Evolutionary conservation across 768 basidiomycete species (phyloP).

Genomic region (Collybia nuda): DNA sequence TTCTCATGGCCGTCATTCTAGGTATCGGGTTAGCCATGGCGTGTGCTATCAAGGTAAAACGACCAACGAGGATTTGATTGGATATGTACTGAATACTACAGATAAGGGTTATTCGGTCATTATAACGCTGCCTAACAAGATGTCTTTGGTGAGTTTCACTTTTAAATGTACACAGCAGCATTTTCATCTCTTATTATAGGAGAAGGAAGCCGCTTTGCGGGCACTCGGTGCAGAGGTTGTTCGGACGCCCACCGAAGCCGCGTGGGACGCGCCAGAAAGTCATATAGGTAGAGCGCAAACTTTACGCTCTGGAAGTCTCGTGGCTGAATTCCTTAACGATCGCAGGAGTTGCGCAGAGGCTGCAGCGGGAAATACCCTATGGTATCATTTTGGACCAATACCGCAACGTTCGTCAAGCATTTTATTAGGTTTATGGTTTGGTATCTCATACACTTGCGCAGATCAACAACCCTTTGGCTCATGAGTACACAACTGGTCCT

Average conservation of each 20-base stretch:
- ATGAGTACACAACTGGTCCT: constrained; percentile 86
- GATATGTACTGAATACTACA: constrained; percentile 69
- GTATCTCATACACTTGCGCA: constrained; percentile 22
- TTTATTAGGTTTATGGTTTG: not conserved
- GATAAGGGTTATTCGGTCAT: constrained; percentile 91
- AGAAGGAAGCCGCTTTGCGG: constrained; percentile 91
- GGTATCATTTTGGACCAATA: constrained; percentile 95
- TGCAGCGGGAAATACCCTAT: constrained; percentile 76
- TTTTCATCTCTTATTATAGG: constrained; percentile 35
- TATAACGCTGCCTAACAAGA: constrained; percentile 92
- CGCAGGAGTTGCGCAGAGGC: constrained; percentile 78
- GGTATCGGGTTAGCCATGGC: constrained; percentile 94
- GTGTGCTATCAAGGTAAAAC: constrained; percentile 85
- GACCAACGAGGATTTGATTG: constrained; percentile 4
- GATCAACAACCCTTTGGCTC: constrained; percentile 87
- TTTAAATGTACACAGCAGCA: not conserved
- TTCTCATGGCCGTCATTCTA: constrained; percentile 22
- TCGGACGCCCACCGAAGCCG: constrained; percentile 87
- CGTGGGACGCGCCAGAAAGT: constrained; percentile 87
- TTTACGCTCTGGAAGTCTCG: constrained; percentile 42
- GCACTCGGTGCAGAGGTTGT: constrained; percentile 94
- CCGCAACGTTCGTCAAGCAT: constrained; percentile 52
- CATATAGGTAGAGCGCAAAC: constrained; percentile 77
- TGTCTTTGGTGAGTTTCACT: constrained; percentile 61
- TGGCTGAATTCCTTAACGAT: constrained; percentile 88